phyloP scores from a whole-genome alignment of 148 eudicot species.

The Spergularia marina region DNA sequence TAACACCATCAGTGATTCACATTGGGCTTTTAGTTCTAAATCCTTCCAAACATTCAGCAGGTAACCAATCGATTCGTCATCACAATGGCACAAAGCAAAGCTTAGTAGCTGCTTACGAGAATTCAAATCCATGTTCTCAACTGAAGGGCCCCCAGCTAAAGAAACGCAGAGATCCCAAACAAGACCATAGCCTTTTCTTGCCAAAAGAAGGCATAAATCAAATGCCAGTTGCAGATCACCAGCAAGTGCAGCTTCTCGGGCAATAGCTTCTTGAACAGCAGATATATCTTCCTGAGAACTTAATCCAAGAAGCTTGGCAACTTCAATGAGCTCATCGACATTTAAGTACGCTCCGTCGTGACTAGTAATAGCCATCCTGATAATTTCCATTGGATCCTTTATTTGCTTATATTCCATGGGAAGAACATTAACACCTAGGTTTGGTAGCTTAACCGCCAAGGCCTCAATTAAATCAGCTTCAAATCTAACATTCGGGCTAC shows the following conservation, averaged over 20 bases:
- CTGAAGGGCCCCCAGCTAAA: constrained; percentile 82
- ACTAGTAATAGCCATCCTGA: constrained; percentile 84
- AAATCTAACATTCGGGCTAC: constrained; percentile 66
- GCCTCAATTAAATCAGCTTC: constrained; percentile 92
- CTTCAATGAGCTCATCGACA: constrained; percentile 87
- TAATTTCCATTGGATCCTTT: constrained; percentile 92
- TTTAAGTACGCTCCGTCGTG: constrained; percentile 86
- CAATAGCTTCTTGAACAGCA: constrained; percentile 90
- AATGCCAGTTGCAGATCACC: constrained; percentile 90
- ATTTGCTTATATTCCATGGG: constrained; percentile 93
- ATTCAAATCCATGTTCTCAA: constrained; percentile 72
- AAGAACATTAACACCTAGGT: constrained; percentile 79
- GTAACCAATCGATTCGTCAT: constrained; percentile 91
- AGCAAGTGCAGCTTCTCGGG: constrained; percentile 97
- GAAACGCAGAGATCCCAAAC: constrained; percentile 98
- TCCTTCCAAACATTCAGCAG: constrained; percentile 90
- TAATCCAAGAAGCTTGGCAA: constrained; percentile 92
- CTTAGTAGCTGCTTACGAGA: constrained; percentile 85
- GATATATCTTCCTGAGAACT: constrained; percentile 81
- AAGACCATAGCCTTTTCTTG: constrained; percentile 84
- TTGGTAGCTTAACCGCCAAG: constrained; percentile 81
- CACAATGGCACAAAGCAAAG: constrained; percentile 97
- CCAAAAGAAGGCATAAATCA: constrained; percentile 83
- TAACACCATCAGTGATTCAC: constrained; percentile 54
- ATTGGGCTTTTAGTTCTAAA: constrained; percentile 77